These are phyloP conservation scores for Glaciozyma martinii DNA, from an alignment of 768 basidiomycete genomes.

Conservation along the genomic window DNA sequence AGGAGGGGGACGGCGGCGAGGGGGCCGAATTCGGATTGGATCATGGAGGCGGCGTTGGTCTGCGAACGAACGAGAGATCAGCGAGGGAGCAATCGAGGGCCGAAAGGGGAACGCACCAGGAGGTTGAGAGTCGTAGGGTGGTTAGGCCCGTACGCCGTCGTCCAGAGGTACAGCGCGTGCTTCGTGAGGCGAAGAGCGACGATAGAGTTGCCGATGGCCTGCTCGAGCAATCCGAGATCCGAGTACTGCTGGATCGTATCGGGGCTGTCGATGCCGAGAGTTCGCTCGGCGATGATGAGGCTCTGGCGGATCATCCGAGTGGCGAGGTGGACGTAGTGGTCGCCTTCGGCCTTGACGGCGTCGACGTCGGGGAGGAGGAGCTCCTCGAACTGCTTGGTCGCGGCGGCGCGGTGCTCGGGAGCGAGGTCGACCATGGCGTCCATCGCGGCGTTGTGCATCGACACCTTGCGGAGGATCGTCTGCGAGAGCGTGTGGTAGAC, in stretches of 20 bases:
- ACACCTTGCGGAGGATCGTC: slow-evolving; percentile 17
- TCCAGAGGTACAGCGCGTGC: slow-evolving; percentile 42
- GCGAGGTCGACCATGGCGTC: slow-evolving; percentile 13
- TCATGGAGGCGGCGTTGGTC: slow-evolving; percentile 39
- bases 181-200: slow-evolving; percentile 39
- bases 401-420: slow-evolving; percentile 13
- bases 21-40: slow-evolving; percentile 34
- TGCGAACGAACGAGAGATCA: slow-evolving; percentile 17
- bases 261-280: slow-evolving; percentile 40
- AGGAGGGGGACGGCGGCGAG: slow-evolving; percentile 38
- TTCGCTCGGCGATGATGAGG: slow-evolving; percentile 43
- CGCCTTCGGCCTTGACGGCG: slow-evolving; percentile 34
- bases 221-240: slow-evolving; percentile 44
- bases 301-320: slow-evolving; percentile 43
- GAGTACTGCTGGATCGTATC: slow-evolving; percentile 43
- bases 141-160: slow-evolving; percentile 40
- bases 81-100: background rate
- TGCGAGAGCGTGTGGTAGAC: slow-evolving; percentile 39
- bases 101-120: slow-evolving; percentile 35
- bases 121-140: slow-evolving; percentile 42
- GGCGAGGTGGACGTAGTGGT: slow-evolving; percentile 39
- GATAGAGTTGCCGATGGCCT: slow-evolving; percentile 40
- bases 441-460: slow-evolving; percentile 27
- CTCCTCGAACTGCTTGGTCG: slow-evolving; percentile 13
- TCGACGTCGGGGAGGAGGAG: slow-evolving; percentile 37